Evolutionary conservation across 2,329 filamentous ascomycete genomes (phyloP), one percentile per base, ranked within the genome.

Genomic region (Scytalidium sp.): DNA sequence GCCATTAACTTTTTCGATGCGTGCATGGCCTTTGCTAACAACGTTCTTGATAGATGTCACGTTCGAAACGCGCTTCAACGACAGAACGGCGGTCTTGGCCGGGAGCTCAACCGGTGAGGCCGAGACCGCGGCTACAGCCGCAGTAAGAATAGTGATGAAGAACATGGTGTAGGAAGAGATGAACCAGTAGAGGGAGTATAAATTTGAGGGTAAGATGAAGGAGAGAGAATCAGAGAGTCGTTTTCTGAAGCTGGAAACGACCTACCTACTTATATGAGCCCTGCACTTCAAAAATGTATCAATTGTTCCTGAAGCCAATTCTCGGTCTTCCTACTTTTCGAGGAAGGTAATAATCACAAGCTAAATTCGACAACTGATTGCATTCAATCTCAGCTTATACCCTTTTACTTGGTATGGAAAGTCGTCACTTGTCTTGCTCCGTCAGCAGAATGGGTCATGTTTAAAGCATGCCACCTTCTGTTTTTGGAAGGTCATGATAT

Each of bases 1-100:
- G n/a, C 58, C 53, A 41, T 64, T 64, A 49, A 63, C 50, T 19
- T 49, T 49, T 41, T 50, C 46, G 41, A 64, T 51, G 44, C 60
- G 60, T 42, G 58, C 52, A 9, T 57, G 53, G 42, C 61, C 61
- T 42, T 51, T 57, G 32, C 48, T 23, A 22, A 64, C 56, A 27
- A 63, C 51, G 41, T 54, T 56, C 45, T 56, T 63, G 32, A 60
- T 46, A 9, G 59, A 59, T 21, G 51, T 56, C 50, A 57, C 52
- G 41, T 53, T 60, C 50, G 49, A 44, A 46, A 56, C 55, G n/a
- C 56, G 52, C 43, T 54, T 60, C 54, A 64, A 41, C 4, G 61
- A 46, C 39, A 64, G 42, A 39, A 51, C 51, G 20, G 53, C 41
- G 8, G 53, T 55, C 53, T 56, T 51, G 19, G 55, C 46, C 41